These are phyloP conservation scores for Chrysopogon serrulatus DNA, from an alignment of 176 grass and related monocot species.

Conservation along the genomic window DNA sequence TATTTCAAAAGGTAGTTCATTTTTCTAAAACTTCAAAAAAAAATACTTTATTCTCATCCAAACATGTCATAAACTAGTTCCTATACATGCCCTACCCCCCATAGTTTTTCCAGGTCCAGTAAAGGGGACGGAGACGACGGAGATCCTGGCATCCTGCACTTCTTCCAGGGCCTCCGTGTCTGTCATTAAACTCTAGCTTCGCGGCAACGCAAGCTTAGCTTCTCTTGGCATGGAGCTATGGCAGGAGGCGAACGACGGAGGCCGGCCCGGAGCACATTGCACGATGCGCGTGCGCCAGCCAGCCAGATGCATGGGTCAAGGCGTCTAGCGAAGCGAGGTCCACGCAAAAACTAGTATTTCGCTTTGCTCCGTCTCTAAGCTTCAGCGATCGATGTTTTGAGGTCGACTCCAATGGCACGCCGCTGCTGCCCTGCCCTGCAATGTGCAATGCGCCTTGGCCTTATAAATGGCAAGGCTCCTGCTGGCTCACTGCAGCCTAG, in stretches of 20 bases:
- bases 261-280: not conserved
- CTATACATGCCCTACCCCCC: too few relatives aligned
- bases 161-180: not conserved
- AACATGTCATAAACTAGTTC: too few relatives aligned
- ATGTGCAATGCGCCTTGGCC: too few relatives aligned
- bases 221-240: not conserved
- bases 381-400: not conserved
- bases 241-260: not conserved
- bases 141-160: too few relatives aligned
- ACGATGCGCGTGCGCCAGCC: not conserved
- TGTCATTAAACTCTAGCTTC: conserved; percentile 20
- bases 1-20: too few relatives aligned
- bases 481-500: not conserved
- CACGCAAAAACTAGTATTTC: not conserved
- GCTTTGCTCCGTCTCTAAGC: not conserved
- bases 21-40: too few relatives aligned
- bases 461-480: conserved; percentile 24
- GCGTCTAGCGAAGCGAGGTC: not conserved
- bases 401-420: not conserved
- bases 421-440: too few relatives aligned
- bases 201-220: not conserved
- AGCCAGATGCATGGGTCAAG: not conserved
- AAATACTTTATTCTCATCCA: too few relatives aligned
- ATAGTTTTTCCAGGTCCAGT: too few relatives aligned
- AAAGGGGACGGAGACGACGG: too few relatives aligned